These are phyloP conservation scores for Batrachochytrium dendrobatidis DNA, from an alignment of 371 early-diverging fungal species.

Conservation along the genomic window DNA sequence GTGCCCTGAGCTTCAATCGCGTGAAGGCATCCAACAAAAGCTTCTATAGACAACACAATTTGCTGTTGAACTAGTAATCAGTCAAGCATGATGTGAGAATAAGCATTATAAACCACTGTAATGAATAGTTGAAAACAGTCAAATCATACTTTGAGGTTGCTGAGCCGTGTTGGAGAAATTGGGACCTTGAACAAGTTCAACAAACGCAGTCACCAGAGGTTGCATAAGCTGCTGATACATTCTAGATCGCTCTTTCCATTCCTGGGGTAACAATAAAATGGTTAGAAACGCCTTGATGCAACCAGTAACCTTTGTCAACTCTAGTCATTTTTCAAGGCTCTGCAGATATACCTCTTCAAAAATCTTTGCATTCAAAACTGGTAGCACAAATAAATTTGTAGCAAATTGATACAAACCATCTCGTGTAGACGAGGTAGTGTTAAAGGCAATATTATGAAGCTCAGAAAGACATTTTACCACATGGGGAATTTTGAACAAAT, in stretches of 20 bases:
- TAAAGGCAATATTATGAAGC: background rate
- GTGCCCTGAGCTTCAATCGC: background rate
- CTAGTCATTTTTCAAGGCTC: too few species aligned
- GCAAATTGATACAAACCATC: background rate
- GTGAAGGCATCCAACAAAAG: background rate
- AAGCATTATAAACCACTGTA: too few species aligned
- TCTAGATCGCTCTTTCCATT: conserved; percentile 1
- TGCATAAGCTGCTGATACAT: background rate
- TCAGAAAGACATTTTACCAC: background rate
- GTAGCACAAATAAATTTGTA: conserved; percentile 1
- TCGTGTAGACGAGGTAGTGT: background rate
- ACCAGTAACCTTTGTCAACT: too few species aligned
- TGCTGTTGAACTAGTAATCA: background rate
- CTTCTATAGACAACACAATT: background rate
- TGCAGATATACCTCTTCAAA: background rate
- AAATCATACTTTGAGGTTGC: background rate
- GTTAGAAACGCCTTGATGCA: too few species aligned
- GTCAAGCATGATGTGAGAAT: background rate
- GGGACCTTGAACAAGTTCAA: background rate
- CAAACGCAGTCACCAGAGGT: background rate
- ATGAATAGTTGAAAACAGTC: too few species aligned
- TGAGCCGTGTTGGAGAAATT: background rate
- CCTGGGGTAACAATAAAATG: background rate
- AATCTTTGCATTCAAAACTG: background rate
- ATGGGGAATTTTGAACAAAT: background rate